Base-by-base conservation (phyloP, 345 rosid species). In the Passiflora organensis region DNA sequence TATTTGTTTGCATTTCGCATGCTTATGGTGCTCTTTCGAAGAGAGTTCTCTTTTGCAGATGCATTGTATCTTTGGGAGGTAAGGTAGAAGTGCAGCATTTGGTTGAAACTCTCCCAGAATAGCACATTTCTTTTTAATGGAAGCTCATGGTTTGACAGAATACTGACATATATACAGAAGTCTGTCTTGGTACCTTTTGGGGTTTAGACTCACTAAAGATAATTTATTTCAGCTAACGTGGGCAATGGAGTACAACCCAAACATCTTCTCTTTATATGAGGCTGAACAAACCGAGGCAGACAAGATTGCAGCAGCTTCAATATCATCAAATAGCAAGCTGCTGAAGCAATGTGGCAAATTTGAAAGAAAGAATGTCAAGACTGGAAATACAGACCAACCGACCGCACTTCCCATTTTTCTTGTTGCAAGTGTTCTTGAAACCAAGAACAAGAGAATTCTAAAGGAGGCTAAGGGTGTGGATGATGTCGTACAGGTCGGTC, bases 231-330 rank as follows among this genome's bases (percentile, higher is more conserved):
- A 89, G 91, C 76, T 93, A 72, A 89, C 89, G 82, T 93, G 95
- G 95, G 96, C 87, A 6, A 86, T 93, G 96, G 96, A 93, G 76
- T 93, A 93, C 70, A 86, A 86, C 69, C 99, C 99, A 34, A 80
- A 73, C 50, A 79, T 81, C 68, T 93, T 81, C 71, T 76, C 80
- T 56, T 36, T 59, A 39, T 86, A 83, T 83, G 74, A 76, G 81
- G 59, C 58, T 80, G 42, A 5, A 15, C 28, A 5, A 19, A n/a
- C 63, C 18, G 55, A 24, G 16, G 5, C 42, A 23, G 77, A 73
- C 54, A 25, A 59, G 38, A 45, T 36, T 13, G 68, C 57, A 56
- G 60, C 66, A n/a, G 43, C 51, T 53, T 17, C 37, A 55, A 67
- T 64, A n/a, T 42, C 51, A 51, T 17, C 37, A 55, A 67, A 79